phyloP scores from a whole-genome alignment of 768 basidiomycete genomes.

The Termitomyces sp. region DNA sequence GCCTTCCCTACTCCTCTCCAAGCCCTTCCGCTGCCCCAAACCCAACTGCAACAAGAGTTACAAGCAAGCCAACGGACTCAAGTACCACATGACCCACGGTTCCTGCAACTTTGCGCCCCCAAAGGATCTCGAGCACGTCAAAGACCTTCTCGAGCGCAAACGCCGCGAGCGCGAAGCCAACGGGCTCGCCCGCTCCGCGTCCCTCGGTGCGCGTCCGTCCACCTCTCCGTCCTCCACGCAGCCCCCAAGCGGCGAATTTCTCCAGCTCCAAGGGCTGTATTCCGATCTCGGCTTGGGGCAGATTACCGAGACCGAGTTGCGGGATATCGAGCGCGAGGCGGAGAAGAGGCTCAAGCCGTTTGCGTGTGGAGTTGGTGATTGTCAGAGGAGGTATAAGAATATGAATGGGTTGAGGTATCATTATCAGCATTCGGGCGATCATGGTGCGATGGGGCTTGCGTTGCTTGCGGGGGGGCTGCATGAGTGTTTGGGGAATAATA shows the following conservation, averaged over 20 bases:
- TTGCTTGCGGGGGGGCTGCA: constrained; percentile 74
- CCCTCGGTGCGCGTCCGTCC: constrained; percentile 5
- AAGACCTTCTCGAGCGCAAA: constrained; percentile 61
- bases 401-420: constrained; percentile 98
- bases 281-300: constrained; percentile 34
- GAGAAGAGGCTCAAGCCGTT: constrained; percentile 80
- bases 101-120: constrained; percentile 91
- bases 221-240: not conserved
- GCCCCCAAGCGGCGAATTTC: constrained; percentile 2
- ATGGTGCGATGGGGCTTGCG: constrained; percentile 84
- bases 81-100: constrained; percentile 92
- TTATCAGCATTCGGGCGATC: constrained; percentile 94
- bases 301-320: constrained; percentile 56
- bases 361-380: constrained; percentile 85
- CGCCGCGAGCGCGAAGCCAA: constrained; percentile 31
- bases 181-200: constrained; percentile 9
- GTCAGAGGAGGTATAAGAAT: constrained; percentile 90
- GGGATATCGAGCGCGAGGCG: constrained; percentile 78
- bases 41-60: constrained; percentile 94
- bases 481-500: constrained; percentile 26
- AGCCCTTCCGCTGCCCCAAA: constrained; percentile 92
- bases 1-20: constrained; percentile 63
- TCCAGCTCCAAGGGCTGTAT: constrained; percentile 12
- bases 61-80: constrained; percentile 93
- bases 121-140: constrained; percentile 75